Evolutionary conservation across 108 stramenopile species (phyloP), one percentile per base, ranked within the genome.

Genomic region (Poteriospumella lacustris): DNA sequence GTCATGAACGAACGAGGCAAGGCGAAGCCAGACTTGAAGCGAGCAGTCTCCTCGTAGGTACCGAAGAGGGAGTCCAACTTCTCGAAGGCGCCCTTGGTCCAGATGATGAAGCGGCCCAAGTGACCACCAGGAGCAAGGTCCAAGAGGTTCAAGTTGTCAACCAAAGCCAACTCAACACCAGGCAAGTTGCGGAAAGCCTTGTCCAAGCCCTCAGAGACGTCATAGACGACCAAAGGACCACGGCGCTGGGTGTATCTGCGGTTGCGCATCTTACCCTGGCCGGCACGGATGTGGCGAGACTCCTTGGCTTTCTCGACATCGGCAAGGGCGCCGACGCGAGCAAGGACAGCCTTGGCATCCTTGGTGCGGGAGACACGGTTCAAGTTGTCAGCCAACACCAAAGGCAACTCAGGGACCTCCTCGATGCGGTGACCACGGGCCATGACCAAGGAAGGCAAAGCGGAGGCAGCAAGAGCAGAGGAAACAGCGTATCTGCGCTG

Each of bases 211-310:
- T 95, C 94, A 47, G 93, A 92, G 85, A 92, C 91, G 80, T 88
- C 76, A 93, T 97, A 95, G 69, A 99, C 89, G 60, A 99, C 88
- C 44, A 99, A 89, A 81, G 98, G 98, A 56, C 98, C 98, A 60
- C 92, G 92, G 84, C 98, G 94, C 79, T 92, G 89, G 78, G 83
- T 86, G 86, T 96, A 97, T 64, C 95, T 89, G 76, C 98, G 94
- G 85, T 94, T 93, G 81, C 98, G 91, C 85, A 94, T 94, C 95
- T 99, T 99, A 79, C 98, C 98, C 92, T 95, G 96, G 73, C 96
- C 96, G 73, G 92, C 89, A 73, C 98, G 95, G 82, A 97, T 87
- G 82, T 94, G 88, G 89, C 91, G 92, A 76, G 96, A 97, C 67
- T 91, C 92, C 80, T 92, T 94, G 68, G 88, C 91, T 89, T 95